phyloP scores from a whole-genome alignment of 352 stramenopile genomes.

The Globisporangium takayamanum region DNA sequence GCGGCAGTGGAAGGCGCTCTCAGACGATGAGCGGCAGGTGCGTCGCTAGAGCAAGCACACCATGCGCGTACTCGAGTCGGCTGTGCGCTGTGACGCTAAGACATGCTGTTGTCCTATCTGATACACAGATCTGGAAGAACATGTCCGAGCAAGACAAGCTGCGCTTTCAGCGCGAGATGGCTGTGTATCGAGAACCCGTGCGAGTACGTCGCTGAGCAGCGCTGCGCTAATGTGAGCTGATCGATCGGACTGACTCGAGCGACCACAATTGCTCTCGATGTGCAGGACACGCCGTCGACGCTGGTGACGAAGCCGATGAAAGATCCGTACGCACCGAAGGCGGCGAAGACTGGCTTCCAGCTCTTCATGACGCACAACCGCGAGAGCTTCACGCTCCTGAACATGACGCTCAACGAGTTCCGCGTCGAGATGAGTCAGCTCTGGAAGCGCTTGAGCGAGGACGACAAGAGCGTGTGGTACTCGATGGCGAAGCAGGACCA shows the following conservation, averaged over 20 bases:
- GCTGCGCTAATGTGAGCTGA: too few species aligned
- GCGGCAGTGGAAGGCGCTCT: conserved; percentile 37
- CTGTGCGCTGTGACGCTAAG: too few species aligned
- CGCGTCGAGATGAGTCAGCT: conserved; percentile 45
- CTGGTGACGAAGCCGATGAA: conserved; percentile 16
- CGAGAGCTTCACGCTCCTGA: conserved; percentile 41
- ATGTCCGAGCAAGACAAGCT: conserved; percentile 39
- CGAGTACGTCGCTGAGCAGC: neutral
- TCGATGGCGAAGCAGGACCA: conserved; percentile 41
- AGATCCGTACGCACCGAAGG: conserved; percentile 34
- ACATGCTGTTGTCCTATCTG: neutral
- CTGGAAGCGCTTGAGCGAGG: conserved; percentile 35
- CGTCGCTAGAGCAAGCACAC: neutral
- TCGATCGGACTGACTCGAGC: neutral
- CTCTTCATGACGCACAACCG: conserved; percentile 54
- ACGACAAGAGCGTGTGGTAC: conserved; percentile 42
- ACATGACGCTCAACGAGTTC: conserved; percentile 53
- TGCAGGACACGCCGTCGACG: conserved; percentile 7
- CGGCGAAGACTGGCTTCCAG: conserved; percentile 50
- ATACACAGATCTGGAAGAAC: conserved; percentile 30
- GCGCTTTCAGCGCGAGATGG: conserved; percentile 47
- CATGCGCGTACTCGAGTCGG: neutral
- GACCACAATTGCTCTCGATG: neutral
- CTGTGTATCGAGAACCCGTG: conserved; percentile 22
- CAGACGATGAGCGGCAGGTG: conserved; percentile 30